phyloP scores from a whole-genome alignment of 345 rosid genomes.

The Acer campestre region DNA sequence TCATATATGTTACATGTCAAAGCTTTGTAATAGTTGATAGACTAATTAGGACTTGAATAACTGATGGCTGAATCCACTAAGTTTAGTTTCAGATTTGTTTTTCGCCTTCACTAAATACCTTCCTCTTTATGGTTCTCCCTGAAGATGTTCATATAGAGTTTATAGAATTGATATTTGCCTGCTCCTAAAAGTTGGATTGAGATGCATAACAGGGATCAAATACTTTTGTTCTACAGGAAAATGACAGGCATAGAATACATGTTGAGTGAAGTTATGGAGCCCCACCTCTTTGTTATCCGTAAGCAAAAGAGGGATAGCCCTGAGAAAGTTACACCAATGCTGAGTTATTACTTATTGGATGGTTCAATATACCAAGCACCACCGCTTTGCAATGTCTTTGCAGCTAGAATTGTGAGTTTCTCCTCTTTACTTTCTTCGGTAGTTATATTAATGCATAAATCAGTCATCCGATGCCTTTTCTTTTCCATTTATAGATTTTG shows the following conservation, averaged over 20 bases:
- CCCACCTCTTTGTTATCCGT: conserved; percentile 80
- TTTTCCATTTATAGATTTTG: background rate
- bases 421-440: conserved; percentile 8
- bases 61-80: background rate
- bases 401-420: conserved; percentile 77
- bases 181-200: background rate
- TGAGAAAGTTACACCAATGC: conserved; percentile 83
- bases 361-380: conserved; percentile 81
- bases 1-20: background rate
- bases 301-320: conserved; percentile 94
- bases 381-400: conserved; percentile 84
- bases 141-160: background rate
- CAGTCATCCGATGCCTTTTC: background rate
- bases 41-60: background rate
- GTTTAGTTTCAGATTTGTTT: background rate
- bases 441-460: background rate
- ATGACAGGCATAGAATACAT: conserved; percentile 75
- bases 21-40: conserved; percentile 5
- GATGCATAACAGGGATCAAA: background rate
- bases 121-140: background rate
- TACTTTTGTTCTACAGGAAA: conserved; percentile 45
- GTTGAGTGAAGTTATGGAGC: conserved; percentile 83
- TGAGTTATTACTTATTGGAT: conserved; percentile 80
- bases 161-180: background rate
- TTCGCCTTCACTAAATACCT: background rate